phyloP scores from a whole-genome alignment of 495 filamentous ascomycete genomes.

The Penicillium soppii region DNA sequence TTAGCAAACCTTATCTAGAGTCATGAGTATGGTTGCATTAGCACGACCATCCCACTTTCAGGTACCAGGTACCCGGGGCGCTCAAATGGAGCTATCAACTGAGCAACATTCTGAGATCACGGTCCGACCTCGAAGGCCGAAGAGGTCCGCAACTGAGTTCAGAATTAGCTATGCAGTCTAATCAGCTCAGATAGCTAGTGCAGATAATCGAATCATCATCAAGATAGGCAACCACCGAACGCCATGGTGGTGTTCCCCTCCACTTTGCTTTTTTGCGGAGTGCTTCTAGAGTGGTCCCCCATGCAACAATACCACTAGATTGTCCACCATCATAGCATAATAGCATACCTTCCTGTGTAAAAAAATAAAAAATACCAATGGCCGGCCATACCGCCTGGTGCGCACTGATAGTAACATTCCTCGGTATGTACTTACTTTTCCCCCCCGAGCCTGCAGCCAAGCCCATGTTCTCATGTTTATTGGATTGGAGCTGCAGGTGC shows the following conservation, averaged over 20 bases:
- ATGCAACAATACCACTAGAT: background rate
- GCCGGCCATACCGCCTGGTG: background rate
- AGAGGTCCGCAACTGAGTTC: background rate
- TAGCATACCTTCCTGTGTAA: background rate
- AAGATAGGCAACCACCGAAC: slow-evolving; percentile 13
- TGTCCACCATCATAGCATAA: too few species aligned
- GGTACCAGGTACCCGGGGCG: slow-evolving; percentile 12
- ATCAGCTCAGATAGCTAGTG: background rate
- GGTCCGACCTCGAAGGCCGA: slow-evolving; percentile 2
- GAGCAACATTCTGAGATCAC: slow-evolving; percentile 16
- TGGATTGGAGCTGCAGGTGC: slow-evolving; percentile 1
- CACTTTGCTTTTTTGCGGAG: background rate
- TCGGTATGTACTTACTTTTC: slow-evolving; percentile 5
- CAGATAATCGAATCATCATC: slow-evolving; percentile 7
- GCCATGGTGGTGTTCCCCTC: background rate
- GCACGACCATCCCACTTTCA: slow-evolving; percentile 8
- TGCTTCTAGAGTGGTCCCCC: background rate
- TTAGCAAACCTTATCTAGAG: slow-evolving; percentile 10
- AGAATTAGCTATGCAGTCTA: too few species aligned
- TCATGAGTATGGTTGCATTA: slow-evolving; percentile 10
- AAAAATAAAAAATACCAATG: background rate
- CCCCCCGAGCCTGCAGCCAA: background rate
- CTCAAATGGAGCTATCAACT: slow-evolving; percentile 16
- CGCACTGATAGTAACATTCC: slow-evolving; percentile 1
- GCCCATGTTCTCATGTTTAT: background rate